These are phyloP conservation scores for Penicillium paradoxum DNA, from an alignment of 495 filamentous ascomycete species.

Conservation along the genomic window DNA sequence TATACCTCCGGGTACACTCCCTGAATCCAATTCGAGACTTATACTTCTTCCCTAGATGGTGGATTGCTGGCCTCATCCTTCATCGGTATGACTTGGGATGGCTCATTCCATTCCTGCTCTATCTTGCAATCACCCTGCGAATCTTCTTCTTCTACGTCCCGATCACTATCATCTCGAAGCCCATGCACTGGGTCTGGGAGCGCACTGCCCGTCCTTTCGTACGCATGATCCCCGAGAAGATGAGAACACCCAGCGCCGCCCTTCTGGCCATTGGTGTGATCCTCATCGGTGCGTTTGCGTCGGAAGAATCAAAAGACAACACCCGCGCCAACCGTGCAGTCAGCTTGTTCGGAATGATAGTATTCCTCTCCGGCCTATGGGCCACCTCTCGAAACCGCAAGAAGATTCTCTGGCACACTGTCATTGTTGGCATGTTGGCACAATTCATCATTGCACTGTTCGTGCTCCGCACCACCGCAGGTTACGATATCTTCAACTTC, in stretches of 20 bases:
- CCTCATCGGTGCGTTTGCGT: conserved; percentile 68
- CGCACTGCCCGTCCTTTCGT: conserved; percentile 51
- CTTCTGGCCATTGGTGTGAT: conserved; percentile 61
- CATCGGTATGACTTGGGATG: conserved; percentile 72
- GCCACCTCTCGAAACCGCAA: conserved; percentile 65
- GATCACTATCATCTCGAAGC: conserved; percentile 56
- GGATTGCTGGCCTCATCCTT: conserved; percentile 74
- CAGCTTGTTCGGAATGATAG: conserved; percentile 71
- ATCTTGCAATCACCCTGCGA: conserved; percentile 67
- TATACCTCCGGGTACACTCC: neutral
- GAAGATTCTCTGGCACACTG: conserved; percentile 60
- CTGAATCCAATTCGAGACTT: conserved; percentile 8
- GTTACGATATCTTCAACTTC: conserved; percentile 84
- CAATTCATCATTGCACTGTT: conserved; percentile 88
- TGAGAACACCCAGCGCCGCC: conserved; percentile 56
- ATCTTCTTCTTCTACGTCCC: conserved; percentile 71
- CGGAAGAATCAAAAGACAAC: conserved; percentile 65
- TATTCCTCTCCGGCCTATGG: conserved; percentile 64
- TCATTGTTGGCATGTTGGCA: conserved; percentile 80
- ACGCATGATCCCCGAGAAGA: conserved; percentile 54
- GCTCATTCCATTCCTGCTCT: conserved; percentile 81
- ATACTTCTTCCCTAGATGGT: conserved; percentile 58
- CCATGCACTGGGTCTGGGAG: conserved; percentile 62
- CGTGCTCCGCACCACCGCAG: conserved; percentile 71
- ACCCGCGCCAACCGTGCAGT: conserved; percentile 73